Conservation (phyloP, 73 alveolate genomes). For the Stentor coeruleus region DNA sequence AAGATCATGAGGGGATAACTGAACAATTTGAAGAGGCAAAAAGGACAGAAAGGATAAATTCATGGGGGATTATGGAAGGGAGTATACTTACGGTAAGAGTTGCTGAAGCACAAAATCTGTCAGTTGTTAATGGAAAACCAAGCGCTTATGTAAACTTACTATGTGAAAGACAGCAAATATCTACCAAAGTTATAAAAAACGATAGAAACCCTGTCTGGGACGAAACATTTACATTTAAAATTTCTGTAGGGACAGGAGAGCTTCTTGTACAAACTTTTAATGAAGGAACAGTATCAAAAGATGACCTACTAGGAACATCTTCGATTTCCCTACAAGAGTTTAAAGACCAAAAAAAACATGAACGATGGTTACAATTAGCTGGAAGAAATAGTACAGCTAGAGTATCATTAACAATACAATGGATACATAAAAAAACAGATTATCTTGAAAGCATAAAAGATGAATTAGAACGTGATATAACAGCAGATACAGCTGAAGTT, state of each 20-base stretch:
- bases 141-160: constrained; percentile 45
- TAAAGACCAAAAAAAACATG: constrained; percentile 48
- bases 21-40: constrained; percentile 38
- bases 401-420: neutral
- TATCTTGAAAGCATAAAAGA: neutral
- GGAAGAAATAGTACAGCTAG: neutral
- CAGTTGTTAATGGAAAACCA: constrained; percentile 37
- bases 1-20: constrained; percentile 30
- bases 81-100: constrained; percentile 47
- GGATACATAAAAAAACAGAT: constrained; percentile 7
- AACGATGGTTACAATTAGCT: constrained; percentile 37
- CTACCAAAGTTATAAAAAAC: constrained; percentile 29
- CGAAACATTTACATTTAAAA: constrained; percentile 50
- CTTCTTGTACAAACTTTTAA: constrained; percentile 40
- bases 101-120: constrained; percentile 47
- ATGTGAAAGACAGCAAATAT: constrained; percentile 32
- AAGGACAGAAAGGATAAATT: constrained; percentile 41
- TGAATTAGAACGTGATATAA: neutral
- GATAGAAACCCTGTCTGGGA: constrained; percentile 58
- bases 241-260: constrained; percentile 38
- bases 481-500: neutral
- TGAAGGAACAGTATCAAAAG: constrained; percentile 39
- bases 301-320: constrained; percentile 50
- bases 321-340: constrained; percentile 34
- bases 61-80: constrained; percentile 45